Evolutionary conservation across 176 grass and related monocot species (phyloP).

Genomic region (Aegilops sharonensis): DNA sequence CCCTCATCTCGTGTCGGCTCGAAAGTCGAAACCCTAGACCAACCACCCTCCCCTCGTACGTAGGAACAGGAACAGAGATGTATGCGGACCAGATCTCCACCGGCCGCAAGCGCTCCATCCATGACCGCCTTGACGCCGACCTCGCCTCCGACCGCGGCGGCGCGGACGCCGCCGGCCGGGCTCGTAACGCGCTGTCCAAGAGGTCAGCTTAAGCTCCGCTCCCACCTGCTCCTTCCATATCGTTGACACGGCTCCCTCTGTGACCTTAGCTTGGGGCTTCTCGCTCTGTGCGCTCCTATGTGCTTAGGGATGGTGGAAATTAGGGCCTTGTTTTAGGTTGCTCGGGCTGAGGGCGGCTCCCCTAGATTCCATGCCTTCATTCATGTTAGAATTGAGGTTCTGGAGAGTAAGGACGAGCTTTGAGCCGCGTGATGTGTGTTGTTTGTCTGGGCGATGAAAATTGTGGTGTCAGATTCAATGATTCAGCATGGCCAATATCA

Average conservation of each 20-base stretch:
- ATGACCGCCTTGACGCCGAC: constrained; percentile 50
- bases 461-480: background rate
- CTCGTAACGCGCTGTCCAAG: constrained; percentile 37
- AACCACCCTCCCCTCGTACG: background rate
- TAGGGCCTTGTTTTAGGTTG: background rate
- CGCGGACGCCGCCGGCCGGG: constrained; percentile 22
- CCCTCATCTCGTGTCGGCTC: background rate
- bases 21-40: constrained; percentile 44
- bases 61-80: constrained; percentile 18
- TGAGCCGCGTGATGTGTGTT: background rate
- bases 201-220: constrained; percentile 30
- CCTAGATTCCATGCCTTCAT: constrained; percentile 3
- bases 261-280: background rate
- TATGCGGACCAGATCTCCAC: constrained; percentile 61
- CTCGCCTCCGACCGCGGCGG: constrained; percentile 18
- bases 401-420: background rate
- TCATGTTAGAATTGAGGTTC: background rate
- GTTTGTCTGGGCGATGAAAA: background rate
- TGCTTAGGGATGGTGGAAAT: background rate
- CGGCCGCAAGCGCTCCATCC: constrained; percentile 54
- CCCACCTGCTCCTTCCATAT: background rate
- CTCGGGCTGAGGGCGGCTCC: background rate
- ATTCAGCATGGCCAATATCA: background rate
- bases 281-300: background rate
- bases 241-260: background rate